Base-by-base conservation (phyloP, 768 basidiomycete genomes). In the Kwoniella heveanensis region DNA sequence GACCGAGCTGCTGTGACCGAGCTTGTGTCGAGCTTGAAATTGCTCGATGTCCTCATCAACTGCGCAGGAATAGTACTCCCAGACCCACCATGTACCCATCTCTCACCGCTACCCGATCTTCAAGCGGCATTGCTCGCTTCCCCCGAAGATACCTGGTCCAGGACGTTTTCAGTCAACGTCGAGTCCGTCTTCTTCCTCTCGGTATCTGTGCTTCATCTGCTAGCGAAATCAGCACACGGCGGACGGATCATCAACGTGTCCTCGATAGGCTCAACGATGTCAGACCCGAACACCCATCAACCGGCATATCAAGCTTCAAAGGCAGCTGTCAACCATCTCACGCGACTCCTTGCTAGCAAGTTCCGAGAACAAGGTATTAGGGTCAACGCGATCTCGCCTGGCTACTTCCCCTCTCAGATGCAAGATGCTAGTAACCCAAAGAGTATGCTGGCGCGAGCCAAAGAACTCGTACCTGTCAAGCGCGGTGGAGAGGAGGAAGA, bases 11-110 rank as follows among this genome's bases (percentile, higher is more conserved):
- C 32, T n/a, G 63, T 70, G n/a, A 55, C 58, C 29, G 59, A 32
- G 25, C 57, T 74, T 5, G 56, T 47, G 2, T 13, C 53, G 17
- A 50, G 48, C 2, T 37, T 69, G 5, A 19, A 8, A 26, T 48
- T 37, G 17, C 22, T 60, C n/a, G 72, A 74, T 37, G 67, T 68
- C 13, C 53, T 74, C 24, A 66, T 74, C 63, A 74, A 74, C 39
- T 69, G 70, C 52, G 72, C 72, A 5, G 72, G 72, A 7, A 60
- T 64, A 0, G 66, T 64, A 17, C 15, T 64, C 12, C 66, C 66
- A 19, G 66, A 67, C 56, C 32, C 61, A 21, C 51, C 62, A 29
- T 54, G 61, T 50, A 55, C 62, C 1, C 66, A 68, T 57, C 48
- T 68, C 6, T 60, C 66, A 44, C 62, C 66, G 4, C 30, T 68